Conservation (phyloP, 345 rosid genomes). For the Lepidium aucheri region DNA sequence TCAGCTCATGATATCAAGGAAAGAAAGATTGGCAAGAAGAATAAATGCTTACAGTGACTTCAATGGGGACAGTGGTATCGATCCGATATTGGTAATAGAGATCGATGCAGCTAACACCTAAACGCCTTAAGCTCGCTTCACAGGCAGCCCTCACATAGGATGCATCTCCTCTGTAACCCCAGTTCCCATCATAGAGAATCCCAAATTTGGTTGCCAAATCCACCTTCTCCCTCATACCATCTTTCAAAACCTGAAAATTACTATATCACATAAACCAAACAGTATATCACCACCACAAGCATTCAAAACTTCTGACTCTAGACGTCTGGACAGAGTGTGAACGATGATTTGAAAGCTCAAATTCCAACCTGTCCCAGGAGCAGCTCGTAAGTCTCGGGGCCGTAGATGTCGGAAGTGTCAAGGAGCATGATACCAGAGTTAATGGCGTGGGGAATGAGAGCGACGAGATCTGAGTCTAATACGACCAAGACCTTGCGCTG, state of each 20-base stretch:
- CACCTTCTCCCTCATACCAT: neutral
- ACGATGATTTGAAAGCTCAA: neutral
- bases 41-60: constrained; percentile 34
- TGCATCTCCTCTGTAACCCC: neutral
- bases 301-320: neutral
- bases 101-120: constrained; percentile 37
- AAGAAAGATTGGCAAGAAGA: neutral
- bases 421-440: neutral
- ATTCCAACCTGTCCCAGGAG: neutral
- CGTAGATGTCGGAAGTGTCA: neutral
- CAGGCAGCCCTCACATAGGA: neutral
- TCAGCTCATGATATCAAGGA: neutral
- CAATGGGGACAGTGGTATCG: constrained; percentile 41
- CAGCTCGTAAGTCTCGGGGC: neutral
- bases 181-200: neutral
- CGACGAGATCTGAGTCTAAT: constrained; percentile 28
- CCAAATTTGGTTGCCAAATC: neutral
- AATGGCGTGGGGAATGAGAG: constrained; percentile 4
- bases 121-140: constrained; percentile 45
- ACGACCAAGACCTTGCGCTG: constrained; percentile 1
- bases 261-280: neutral
- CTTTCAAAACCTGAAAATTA: neutral
- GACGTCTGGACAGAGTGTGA: neutral
- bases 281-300: neutral
- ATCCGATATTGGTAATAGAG: constrained; percentile 49